These are phyloP conservation scores for Aspergillus fumigatiaffinis DNA, from an alignment of 2,329 filamentous ascomycete genomes.

Conservation along the genomic window DNA sequence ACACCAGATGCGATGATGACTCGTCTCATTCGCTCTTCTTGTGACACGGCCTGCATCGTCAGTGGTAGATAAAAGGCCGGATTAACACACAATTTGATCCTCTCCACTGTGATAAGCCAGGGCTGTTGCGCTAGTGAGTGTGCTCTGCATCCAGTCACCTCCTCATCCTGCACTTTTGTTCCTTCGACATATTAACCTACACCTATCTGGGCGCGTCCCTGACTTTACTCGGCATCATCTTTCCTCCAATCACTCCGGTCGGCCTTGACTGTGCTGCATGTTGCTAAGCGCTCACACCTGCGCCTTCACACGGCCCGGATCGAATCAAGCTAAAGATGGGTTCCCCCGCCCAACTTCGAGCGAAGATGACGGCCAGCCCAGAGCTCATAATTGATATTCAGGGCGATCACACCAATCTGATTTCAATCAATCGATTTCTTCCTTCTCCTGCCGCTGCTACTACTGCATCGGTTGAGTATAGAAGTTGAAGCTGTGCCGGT, in stretches of 20 bases:
- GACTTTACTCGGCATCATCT: slow-evolving; percentile 1
- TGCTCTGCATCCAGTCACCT: slow-evolving; percentile 23
- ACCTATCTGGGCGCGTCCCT: slow-evolving; percentile 5
- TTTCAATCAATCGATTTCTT: slow-evolving; percentile 8
- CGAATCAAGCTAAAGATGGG: slow-evolving; percentile 7
- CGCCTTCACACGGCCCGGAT: slow-evolving; percentile 14
- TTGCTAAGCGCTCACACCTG: slow-evolving; percentile 32
- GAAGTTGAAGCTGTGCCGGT: neutral
- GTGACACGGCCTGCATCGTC: slow-evolving; percentile 20
- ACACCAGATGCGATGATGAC: slow-evolving; percentile 17
- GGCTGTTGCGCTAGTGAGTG: slow-evolving; percentile 17
- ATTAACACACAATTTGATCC: neutral
- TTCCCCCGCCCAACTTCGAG: slow-evolving; percentile 15
- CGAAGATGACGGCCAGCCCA: slow-evolving; percentile 10
- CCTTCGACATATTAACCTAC: slow-evolving; percentile 1
- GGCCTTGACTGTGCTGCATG: slow-evolving; percentile 14
- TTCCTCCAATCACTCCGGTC: slow-evolving; percentile 14
- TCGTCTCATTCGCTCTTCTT: slow-evolving; percentile 11
- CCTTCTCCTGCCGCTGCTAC: slow-evolving; percentile 18
- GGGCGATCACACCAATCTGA: slow-evolving; percentile 13
- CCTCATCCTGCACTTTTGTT: neutral
- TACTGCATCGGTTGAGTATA: slow-evolving; percentile 1
- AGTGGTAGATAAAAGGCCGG: neutral
- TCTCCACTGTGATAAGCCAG: slow-evolving; percentile 34
- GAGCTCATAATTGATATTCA: slow-evolving; percentile 30